These are phyloP conservation scores for Leptographium flavum DNA, from an alignment of 2,329 filamentous ascomycete genomes.

Conservation along the genomic window DNA sequence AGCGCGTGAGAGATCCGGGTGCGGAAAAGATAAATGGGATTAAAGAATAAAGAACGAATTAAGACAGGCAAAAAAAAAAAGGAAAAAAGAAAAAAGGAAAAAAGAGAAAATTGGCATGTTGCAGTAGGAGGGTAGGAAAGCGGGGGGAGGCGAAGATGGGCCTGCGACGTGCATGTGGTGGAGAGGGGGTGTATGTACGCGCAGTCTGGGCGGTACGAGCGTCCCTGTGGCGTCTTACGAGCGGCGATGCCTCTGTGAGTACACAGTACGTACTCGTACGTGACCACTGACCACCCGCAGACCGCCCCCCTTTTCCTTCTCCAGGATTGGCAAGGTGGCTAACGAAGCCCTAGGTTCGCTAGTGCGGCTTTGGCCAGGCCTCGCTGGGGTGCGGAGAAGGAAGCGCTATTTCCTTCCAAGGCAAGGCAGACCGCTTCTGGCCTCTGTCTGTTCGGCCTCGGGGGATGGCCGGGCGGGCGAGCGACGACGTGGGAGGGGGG, in stretches of 20 bases:
- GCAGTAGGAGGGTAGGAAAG: constrained; percentile 4
- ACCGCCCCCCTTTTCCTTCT: background rate
- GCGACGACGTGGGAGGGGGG: no score
- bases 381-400: constrained; percentile 1
- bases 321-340: constrained; percentile 1
- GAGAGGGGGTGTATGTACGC: background rate
- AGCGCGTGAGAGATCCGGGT: background rate
- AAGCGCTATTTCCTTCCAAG: constrained; percentile 1
- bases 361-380: background rate
- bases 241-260: no score
- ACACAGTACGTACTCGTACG: no score
- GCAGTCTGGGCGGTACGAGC: background rate
- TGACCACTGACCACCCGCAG: no score
- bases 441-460: no score
- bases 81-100: background rate
- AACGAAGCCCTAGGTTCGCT: no score
- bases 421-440: background rate
- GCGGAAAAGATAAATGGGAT: no score
- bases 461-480: no score
- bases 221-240: background rate
- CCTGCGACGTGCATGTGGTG: background rate
- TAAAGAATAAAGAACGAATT: no score
- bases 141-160: constrained; percentile 2
- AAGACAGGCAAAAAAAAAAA: background rate
- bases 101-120: background rate